These are phyloP conservation scores for Psidium friedrichsthalianum DNA, from an alignment of 345 rosid genomes.

Conservation along the genomic window DNA sequence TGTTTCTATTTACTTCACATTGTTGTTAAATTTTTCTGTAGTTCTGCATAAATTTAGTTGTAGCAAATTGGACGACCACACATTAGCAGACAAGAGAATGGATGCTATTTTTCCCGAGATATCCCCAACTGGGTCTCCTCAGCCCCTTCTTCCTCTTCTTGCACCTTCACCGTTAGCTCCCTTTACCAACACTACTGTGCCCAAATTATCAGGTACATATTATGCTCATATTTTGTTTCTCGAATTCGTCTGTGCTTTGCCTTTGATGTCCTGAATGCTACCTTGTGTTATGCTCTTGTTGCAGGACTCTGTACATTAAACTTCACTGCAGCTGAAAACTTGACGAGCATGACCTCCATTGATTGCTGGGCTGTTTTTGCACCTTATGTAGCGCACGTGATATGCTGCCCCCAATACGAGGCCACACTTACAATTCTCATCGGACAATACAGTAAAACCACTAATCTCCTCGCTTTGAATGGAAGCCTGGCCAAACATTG, in stretches of 20 bases:
- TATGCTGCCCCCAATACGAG: constrained; percentile 92
- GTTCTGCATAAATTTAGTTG: constrained; percentile 36
- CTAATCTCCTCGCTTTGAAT: constrained; percentile 58
- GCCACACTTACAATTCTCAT: constrained; percentile 70
- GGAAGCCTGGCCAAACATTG: constrained; percentile 57
- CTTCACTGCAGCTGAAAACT: constrained; percentile 55
- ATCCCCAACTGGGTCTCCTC: constrained; percentile 63
- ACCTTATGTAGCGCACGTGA: constrained; percentile 75
- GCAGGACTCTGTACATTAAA: constrained; percentile 68
- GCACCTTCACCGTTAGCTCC: constrained; percentile 91
- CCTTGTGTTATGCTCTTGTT: background rate
- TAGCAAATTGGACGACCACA: constrained; percentile 9
- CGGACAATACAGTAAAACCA: constrained; percentile 66
- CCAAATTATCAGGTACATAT: constrained; percentile 72
- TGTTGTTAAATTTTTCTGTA: constrained; percentile 10
- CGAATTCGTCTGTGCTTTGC: background rate
- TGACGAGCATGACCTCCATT: constrained; percentile 67
- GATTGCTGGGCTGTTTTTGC: constrained; percentile 80
- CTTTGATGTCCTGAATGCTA: background rate
- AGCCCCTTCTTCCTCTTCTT: constrained; percentile 77
- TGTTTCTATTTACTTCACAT: background rate
- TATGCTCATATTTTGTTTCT: background rate
- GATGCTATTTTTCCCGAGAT: constrained; percentile 51
- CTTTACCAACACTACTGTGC: constrained; percentile 52
- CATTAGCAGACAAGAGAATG: constrained; percentile 2